Conservation (phyloP, 495 filamentous ascomycete genomes). For the Aspergillus bridgeri region DNA sequence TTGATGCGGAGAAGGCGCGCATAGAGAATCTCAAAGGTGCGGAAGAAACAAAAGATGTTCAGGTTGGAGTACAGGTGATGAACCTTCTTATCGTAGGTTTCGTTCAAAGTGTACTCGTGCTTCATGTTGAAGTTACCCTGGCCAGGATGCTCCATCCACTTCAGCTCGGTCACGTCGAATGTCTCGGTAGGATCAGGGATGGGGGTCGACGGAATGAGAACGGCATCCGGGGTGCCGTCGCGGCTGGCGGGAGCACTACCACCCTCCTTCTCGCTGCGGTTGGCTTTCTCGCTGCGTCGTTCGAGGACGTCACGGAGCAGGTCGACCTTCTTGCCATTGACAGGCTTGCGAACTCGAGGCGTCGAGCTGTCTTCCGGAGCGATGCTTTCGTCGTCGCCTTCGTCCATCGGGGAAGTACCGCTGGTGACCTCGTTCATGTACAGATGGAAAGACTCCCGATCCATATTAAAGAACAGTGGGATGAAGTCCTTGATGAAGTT, state of each 20-base stretch:
- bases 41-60: slow-evolving; percentile 89
- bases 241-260: slow-evolving; percentile 68
- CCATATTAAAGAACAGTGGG: slow-evolving; percentile 81
- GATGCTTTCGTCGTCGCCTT: slow-evolving; percentile 62
- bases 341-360: slow-evolving; percentile 55
- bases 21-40: slow-evolving; percentile 84
- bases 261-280: slow-evolving; percentile 65
- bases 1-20: slow-evolving; percentile 80
- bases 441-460: slow-evolving; percentile 70
- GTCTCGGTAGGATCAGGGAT: slow-evolving; percentile 46
- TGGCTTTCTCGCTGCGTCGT: slow-evolving; percentile 62
- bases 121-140: slow-evolving; percentile 50
- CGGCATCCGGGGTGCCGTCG: slow-evolving; percentile 79
- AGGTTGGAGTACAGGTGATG: slow-evolving; percentile 89
- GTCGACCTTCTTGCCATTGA: slow-evolving; percentile 69
- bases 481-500: slow-evolving; percentile 88
- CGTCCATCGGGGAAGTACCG: slow-evolving; percentile 61
- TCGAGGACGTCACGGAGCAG: slow-evolving; percentile 86
- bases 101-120: slow-evolving; percentile 69
- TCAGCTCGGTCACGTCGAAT: slow-evolving; percentile 43
- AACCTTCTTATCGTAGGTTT: slow-evolving; percentile 70
- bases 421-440: slow-evolving; percentile 67
- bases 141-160: slow-evolving; percentile 60
- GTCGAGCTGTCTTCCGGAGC: slow-evolving; percentile 47
- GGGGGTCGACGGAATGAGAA: slow-evolving; percentile 51